These are phyloP conservation scores for Eurotiales sp. DNA, from an alignment of 2,329 filamentous ascomycete species.

Conservation along the genomic window DNA sequence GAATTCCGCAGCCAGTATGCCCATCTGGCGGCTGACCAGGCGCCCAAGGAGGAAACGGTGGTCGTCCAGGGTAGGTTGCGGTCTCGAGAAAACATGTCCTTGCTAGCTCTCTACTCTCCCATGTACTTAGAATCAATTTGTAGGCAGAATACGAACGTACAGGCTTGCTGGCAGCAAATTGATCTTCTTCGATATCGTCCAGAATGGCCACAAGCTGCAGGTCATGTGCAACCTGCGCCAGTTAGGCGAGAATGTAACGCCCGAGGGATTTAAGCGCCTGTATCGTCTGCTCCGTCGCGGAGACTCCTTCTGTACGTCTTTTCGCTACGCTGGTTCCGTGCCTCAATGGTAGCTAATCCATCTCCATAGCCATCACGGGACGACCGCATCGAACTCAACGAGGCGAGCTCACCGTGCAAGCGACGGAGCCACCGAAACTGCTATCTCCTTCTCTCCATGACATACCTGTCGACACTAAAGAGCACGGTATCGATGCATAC, in stretches of 20 bases:
- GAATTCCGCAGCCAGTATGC: constrained; percentile 38
- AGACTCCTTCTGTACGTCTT: constrained; percentile 72
- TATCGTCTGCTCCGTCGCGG: constrained; percentile 69
- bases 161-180: constrained; percentile 72
- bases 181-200: constrained; percentile 75
- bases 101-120: constrained; percentile 5
- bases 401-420: constrained; percentile 74
- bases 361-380: constrained; percentile 63
- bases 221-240: constrained; percentile 65
- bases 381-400: constrained; percentile 63
- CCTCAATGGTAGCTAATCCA: background rate
- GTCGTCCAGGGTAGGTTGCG: constrained; percentile 41
- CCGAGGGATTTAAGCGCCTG: constrained; percentile 55
- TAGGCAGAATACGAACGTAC: constrained; percentile 71
- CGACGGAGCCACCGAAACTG: constrained; percentile 64
- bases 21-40: constrained; percentile 35
- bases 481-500: constrained; percentile 68
- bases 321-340: background rate
- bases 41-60: constrained; percentile 36
- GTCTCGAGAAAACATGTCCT: constrained; percentile 16
- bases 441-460: constrained; percentile 76
- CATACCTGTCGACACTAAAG: constrained; percentile 66
- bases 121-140: constrained; percentile 38
- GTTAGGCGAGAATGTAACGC: constrained; percentile 31
- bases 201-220: constrained; percentile 70